phyloP scores from a whole-genome alignment of 768 basidiomycete genomes.

The Lactarius sp. region DNA sequence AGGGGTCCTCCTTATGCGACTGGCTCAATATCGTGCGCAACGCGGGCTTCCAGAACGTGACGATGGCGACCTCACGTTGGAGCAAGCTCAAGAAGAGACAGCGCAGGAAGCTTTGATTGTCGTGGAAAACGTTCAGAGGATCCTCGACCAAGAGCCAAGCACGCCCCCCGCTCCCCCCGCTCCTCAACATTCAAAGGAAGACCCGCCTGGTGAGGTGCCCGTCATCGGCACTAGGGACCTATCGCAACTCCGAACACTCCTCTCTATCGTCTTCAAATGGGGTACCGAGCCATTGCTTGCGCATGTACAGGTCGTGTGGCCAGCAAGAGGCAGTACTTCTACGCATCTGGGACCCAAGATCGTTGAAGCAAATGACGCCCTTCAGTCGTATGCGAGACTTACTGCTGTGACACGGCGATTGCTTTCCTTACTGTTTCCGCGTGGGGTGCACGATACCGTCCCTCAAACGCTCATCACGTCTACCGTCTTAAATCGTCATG shows the following conservation, averaged over 20 bases:
- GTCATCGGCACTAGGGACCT: constrained; percentile 66
- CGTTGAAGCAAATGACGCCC: constrained; percentile 41
- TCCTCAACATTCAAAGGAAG: background rate
- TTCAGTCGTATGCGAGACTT: constrained; percentile 43
- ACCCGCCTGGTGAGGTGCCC: constrained; percentile 27
- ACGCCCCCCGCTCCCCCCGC: background rate
- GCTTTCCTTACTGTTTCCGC: constrained; percentile 49
- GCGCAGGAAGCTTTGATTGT: constrained; percentile 20
- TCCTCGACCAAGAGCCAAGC: constrained; percentile 18
- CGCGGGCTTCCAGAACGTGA: constrained; percentile 17
- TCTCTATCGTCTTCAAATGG: constrained; percentile 72
- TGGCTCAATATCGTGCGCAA: constrained; percentile 18
- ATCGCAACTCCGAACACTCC: constrained; percentile 52
- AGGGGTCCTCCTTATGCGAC: constrained; percentile 18
- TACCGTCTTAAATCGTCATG: constrained; percentile 52
- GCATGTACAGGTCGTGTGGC: constrained; percentile 41
- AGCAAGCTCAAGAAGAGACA: constrained; percentile 19
- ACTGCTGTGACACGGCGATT: constrained; percentile 41
- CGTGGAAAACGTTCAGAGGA: constrained; percentile 22
- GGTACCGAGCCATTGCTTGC: constrained; percentile 51
- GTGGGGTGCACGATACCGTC: constrained; percentile 42
- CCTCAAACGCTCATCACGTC: constrained; percentile 58
- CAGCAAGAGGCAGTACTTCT: constrained; percentile 28
- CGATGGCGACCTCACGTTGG: constrained; percentile 4
- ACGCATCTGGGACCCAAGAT: constrained; percentile 33